A percentile compares a stretch with the other conserved stretches of the same genome.
These are phyloP conservation scores for Kregervanrija pseudodelftensis DNA, from an alignment of 805 yeast genomes.

Conservation along the genomic window DNA sequence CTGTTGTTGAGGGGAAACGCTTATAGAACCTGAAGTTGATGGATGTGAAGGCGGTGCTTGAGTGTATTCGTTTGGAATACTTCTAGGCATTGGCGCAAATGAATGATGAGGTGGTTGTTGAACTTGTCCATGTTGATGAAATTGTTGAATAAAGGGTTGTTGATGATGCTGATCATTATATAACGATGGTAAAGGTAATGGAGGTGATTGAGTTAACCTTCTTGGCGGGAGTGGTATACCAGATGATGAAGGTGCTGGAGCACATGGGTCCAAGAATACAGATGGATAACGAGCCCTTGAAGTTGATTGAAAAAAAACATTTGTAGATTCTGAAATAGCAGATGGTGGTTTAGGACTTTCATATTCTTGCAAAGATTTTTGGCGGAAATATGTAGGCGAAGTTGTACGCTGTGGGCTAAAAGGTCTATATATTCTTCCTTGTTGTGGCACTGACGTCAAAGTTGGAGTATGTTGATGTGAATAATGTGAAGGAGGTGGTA, in stretches of 20 bases:
- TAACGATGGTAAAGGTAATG: background rate
- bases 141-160: slow-evolving; percentile 3
- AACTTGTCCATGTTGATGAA: slow-evolving; percentile 1
- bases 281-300: slow-evolving; percentile 40
- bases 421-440: slow-evolving; percentile 4
- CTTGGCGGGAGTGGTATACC: background rate
- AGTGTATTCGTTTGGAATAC: slow-evolving; percentile 5
- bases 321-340: background rate
- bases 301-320: slow-evolving; percentile 20
- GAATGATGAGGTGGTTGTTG: slow-evolving; percentile 2
- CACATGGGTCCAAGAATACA: slow-evolving; percentile 42
- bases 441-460: slow-evolving; percentile 2
- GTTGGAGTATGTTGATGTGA: background rate
- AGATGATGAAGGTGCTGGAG: slow-evolving; percentile 29
- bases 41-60: slow-evolving; percentile 12
- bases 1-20: background rate
- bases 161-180: slow-evolving; percentile 3
- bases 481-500: slow-evolving; percentile 7
- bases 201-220: slow-evolving; percentile 2
- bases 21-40: slow-evolving; percentile 1
- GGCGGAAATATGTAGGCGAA: slow-evolving; percentile 14
- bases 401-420: slow-evolving; percentile 10
- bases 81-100: slow-evolving; percentile 6
- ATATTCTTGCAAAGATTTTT: slow-evolving; percentile 1
- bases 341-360: no score